Conservation (phyloP, 2,329 filamentous ascomycete species). For the Botrytis byssoidea region DNA sequence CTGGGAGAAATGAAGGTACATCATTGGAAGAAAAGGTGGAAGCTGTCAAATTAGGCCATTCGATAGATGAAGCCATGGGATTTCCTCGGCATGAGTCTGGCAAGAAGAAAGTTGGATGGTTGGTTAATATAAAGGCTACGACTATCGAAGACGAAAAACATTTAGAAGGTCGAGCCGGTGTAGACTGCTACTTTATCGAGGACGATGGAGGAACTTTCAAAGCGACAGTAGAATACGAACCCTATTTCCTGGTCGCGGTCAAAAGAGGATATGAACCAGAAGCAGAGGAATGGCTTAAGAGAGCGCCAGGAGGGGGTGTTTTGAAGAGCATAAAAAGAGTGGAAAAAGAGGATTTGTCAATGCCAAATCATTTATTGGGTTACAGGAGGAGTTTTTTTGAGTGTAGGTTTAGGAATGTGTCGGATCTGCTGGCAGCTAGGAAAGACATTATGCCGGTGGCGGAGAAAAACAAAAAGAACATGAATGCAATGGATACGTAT, state of each 20-base stretch:
- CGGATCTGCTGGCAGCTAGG: slow-evolving; percentile 79
- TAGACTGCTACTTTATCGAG: slow-evolving; percentile 97
- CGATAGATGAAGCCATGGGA: slow-evolving; percentile 92
- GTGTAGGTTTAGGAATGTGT: slow-evolving; percentile 82
- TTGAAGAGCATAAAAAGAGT: slow-evolving; percentile 75
- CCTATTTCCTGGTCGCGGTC: slow-evolving; percentile 90
- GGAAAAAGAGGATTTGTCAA: slow-evolving; percentile 88
- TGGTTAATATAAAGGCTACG: slow-evolving; percentile 92
- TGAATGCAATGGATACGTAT: slow-evolving; percentile 97
- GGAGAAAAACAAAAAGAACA: slow-evolving; percentile 93
- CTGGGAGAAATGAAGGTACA: slow-evolving; percentile 75
- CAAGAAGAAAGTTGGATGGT: slow-evolving; percentile 80
- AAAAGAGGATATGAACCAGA: slow-evolving; percentile 86
- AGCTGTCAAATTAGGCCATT: slow-evolving; percentile 75
- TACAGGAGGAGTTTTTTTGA: slow-evolving; percentile 87
- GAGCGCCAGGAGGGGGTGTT: slow-evolving; percentile 73
- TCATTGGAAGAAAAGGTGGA: slow-evolving; percentile 93
- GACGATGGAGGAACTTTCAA: slow-evolving; percentile 86
- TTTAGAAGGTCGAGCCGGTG: slow-evolving; percentile 79
- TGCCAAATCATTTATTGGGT: slow-evolving; percentile 94
- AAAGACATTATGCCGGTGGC: slow-evolving; percentile 85
- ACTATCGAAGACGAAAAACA: slow-evolving; percentile 80
- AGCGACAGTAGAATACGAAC: slow-evolving; percentile 92
- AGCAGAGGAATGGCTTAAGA: slow-evolving; percentile 91
- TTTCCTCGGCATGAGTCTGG: slow-evolving; percentile 90